A percentile compares a stretch with the other conserved stretches of the same genome.
phyloP scores from a whole-genome alignment of 352 stramenopile genomes.

The Halophytophthora polymorphica region DNA sequence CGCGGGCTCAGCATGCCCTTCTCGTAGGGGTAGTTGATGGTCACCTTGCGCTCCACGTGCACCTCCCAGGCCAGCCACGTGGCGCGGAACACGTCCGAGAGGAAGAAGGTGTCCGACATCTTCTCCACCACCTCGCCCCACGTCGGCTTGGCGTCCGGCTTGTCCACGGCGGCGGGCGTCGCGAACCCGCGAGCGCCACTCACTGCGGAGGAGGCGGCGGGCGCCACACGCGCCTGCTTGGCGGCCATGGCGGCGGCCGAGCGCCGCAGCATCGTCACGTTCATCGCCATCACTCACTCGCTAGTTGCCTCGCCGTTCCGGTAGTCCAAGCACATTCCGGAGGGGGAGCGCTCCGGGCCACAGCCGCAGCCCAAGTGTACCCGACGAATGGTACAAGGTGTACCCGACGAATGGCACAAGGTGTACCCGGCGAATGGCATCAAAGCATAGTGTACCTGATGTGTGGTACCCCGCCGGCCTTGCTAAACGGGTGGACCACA shows the following conservation, averaged over 20 bases:
- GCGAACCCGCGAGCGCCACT: constrained; percentile 27
- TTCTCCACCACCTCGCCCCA: constrained; percentile 78
- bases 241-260: constrained; percentile 37
- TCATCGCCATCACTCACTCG: constrained; percentile 20
- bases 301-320: constrained; percentile 6
- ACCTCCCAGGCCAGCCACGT: constrained; percentile 81
- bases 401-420: neutral
- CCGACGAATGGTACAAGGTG: neutral
- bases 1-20: constrained; percentile 95
- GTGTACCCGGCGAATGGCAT: neutral
- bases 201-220: neutral
- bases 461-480: too few relatives aligned
- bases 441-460: too few relatives aligned
- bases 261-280: constrained; percentile 56
- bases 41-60: constrained; percentile 92
- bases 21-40: constrained; percentile 99
- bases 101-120: constrained; percentile 81
- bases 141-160: constrained; percentile 53
- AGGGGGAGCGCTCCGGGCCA: constrained; percentile 9
- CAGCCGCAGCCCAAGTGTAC: neutral
- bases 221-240: constrained; percentile 20
- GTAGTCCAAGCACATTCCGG: constrained; percentile 12
- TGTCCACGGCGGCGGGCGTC: constrained; percentile 19
- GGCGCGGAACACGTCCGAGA: constrained; percentile 75
- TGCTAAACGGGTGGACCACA: too few relatives aligned